phyloP scores from a whole-genome alignment of 2,329 filamentous ascomycete genomes.

The Fusarium gaditjirri region DNA sequence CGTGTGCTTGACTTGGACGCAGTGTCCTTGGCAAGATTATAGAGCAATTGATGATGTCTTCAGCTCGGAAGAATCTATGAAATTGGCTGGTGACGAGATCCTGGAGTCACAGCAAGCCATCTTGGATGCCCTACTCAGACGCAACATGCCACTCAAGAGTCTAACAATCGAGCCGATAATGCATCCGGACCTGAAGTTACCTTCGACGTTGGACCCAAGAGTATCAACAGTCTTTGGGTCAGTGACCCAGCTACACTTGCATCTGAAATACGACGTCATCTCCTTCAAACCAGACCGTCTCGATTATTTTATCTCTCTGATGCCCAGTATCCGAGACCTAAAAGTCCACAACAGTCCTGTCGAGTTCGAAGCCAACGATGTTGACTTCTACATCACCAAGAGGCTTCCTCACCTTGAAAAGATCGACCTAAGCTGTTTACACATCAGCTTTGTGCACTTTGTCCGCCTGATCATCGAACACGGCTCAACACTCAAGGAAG shows the following conservation, averaged over 20 bases:
- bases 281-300: slow-evolving; percentile 26
- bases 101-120: slow-evolving; percentile 35
- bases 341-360: slow-evolving; percentile 5
- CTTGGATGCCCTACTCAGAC: slow-evolving; percentile 24
- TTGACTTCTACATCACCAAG: slow-evolving; percentile 31
- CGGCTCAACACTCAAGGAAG: slow-evolving; percentile 21
- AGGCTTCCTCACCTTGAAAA: slow-evolving; percentile 34
- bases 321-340: slow-evolving; percentile 36
- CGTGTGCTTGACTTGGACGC: slow-evolving; percentile 38
- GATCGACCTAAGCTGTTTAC: slow-evolving; percentile 20
- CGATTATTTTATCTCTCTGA: slow-evolving; percentile 33
- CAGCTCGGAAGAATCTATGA: slow-evolving; percentile 27
- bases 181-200: slow-evolving; percentile 13
- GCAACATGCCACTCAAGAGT: slow-evolving; percentile 26
- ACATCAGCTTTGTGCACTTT: slow-evolving; percentile 30
- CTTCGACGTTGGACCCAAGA: neutral
- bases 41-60: slow-evolving; percentile 17
- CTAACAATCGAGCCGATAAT: slow-evolving; percentile 36
- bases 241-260: slow-evolving; percentile 21
- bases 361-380: slow-evolving; percentile 7
- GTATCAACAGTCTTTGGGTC: slow-evolving; percentile 19
- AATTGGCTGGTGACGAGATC: slow-evolving; percentile 20
- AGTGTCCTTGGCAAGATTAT: slow-evolving; percentile 34
- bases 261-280: slow-evolving; percentile 8
- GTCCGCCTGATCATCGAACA: slow-evolving; percentile 28